A percentile compares a stretch with the other conserved stretches of the same genome.
Evolutionary conservation across 768 basidiomycete genomes (phyloP).

Genomic region (Suillus cothurnatus): DNA sequence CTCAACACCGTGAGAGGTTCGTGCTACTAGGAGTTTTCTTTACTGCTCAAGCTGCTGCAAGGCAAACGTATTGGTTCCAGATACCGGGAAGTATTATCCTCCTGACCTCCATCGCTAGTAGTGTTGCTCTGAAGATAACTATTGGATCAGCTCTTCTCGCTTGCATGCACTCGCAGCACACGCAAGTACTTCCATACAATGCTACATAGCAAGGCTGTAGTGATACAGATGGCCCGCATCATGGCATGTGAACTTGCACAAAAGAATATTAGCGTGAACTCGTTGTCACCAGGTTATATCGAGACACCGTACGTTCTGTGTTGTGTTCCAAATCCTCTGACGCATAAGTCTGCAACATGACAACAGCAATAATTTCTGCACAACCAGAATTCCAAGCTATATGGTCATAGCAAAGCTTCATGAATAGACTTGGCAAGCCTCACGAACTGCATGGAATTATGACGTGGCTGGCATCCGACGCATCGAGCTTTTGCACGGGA

Average conservation of each 20-base stretch:
- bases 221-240: slow-evolving; percentile 71
- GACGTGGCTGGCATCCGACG: slow-evolving; percentile 67
- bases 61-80: slow-evolving; percentile 48
- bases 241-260: slow-evolving; percentile 74
- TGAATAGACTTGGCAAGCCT: slow-evolving; percentile 63
- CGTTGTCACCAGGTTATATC: slow-evolving; percentile 69
- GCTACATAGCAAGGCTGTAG: slow-evolving; percentile 69
- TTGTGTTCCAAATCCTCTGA: slow-evolving; percentile 3
- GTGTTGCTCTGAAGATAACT: slow-evolving; percentile 39
- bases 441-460: slow-evolving; percentile 68
- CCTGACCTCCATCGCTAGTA: slow-evolving; percentile 54
- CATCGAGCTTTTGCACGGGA: slow-evolving; percentile 70
- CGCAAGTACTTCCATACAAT: slow-evolving; percentile 70
- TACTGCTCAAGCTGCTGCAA: slow-evolving; percentile 54
- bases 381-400: slow-evolving; percentile 58
- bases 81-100: slow-evolving; percentile 51
- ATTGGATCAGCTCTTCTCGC: background rate
- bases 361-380: slow-evolving; percentile 58
- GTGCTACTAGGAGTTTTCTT: slow-evolving; percentile 55
- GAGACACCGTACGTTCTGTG: slow-evolving; percentile 53
- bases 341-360: slow-evolving; percentile 48
- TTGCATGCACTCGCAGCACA: slow-evolving; percentile 42
- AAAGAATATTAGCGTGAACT: slow-evolving; percentile 65
- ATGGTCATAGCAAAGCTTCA: slow-evolving; percentile 64
- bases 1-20: slow-evolving; percentile 38